Evolutionary conservation across 2,329 filamentous ascomycete genomes (phyloP), one percentile per base, ranked within the genome.

Genomic region (Teratosphaeria destructans): DNA sequence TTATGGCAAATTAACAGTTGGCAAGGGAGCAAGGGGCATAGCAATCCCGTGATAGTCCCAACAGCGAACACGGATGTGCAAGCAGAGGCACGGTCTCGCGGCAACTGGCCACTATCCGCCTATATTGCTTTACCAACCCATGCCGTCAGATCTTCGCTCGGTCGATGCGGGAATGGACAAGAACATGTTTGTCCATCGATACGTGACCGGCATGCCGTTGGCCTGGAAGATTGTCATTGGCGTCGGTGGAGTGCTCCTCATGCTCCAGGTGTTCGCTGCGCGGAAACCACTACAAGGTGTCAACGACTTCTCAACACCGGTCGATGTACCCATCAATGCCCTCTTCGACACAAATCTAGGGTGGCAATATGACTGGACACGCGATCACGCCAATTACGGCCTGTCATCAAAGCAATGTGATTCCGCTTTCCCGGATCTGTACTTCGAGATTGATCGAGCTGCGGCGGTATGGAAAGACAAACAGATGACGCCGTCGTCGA

Each of bases 391-490:
- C 49, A 67, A 71, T 19, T 67, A 71, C 56, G 65, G 63, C 4
- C 65, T 73, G 14, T 64, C 65, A 23, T 56, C 58, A 6, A 57
- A 61, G 29, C 71, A 73, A 65, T 73, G 71, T 56, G 59, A 66
- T 47, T 59, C 61, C 37, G 67, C 71, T 10, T 72, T 72, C 37
- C 71, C 70, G 10, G 54, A 67, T 12, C 66, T 72, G 3, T 72
- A 69, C 56, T 57, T 63, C 19, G 70, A 72, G 55, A 66, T 73
- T 52, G 64, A 71, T 52, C 64, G 70, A n/a, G 64, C 70, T 6
- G 63, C 63, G 14, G 56, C 62, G 12, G 67, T 66, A 56, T 68
- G 68, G 65, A 60, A 62, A 4, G 60, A 60, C 32, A 59, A 59
- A 54, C 65, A 67, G 57, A 63, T 72, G 52, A 68, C 64, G 2